These are phyloP conservation scores for Rosellinia necatrix DNA, from an alignment of 2,329 filamentous ascomycete species.

Conservation along the genomic window DNA sequence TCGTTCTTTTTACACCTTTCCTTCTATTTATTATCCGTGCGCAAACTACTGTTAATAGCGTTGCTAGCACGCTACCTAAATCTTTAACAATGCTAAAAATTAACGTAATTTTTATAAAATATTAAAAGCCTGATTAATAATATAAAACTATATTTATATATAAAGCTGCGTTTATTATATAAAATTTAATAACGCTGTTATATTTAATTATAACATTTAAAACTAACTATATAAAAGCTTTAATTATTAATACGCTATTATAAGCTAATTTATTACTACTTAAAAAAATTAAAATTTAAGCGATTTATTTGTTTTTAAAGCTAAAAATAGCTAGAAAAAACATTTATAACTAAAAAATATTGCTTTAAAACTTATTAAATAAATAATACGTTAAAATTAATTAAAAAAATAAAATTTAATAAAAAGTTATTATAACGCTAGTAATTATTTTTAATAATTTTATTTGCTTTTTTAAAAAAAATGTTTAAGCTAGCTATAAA, in stretches of 20 bases:
- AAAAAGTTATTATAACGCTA: conserved; percentile 9
- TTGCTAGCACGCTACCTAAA: not conserved
- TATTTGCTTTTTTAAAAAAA: conserved; percentile 4
- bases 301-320: not conserved
- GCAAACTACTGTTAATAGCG: conserved; percentile 11
- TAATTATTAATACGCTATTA: conserved; percentile 5
- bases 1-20: too few species aligned
- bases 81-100: conserved; percentile 1
- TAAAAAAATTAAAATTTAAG: not conserved
- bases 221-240: not conserved
- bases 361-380: conserved; percentile 2
- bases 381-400: conserved; percentile 3
- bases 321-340: conserved; percentile 13
- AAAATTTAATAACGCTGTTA: not conserved
- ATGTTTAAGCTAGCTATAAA: not conserved
- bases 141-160: not conserved
- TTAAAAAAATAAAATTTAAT: conserved; percentile 3
- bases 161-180: not conserved
- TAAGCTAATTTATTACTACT: conserved; percentile 3
- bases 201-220: conserved; percentile 1
- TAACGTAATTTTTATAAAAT: conserved; percentile 8
- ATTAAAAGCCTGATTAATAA: conserved; percentile 3
- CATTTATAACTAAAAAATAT: not conserved
- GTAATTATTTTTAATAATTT: conserved; percentile 5
- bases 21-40: conserved; percentile 2